Percentiles rank a stretch among this genome's conserved stretches.
These are phyloP conservation scores for Graphilbum ipis-grandicollis DNA, from an alignment of 2,329 filamentous ascomycete species.

Conservation along the genomic window DNA sequence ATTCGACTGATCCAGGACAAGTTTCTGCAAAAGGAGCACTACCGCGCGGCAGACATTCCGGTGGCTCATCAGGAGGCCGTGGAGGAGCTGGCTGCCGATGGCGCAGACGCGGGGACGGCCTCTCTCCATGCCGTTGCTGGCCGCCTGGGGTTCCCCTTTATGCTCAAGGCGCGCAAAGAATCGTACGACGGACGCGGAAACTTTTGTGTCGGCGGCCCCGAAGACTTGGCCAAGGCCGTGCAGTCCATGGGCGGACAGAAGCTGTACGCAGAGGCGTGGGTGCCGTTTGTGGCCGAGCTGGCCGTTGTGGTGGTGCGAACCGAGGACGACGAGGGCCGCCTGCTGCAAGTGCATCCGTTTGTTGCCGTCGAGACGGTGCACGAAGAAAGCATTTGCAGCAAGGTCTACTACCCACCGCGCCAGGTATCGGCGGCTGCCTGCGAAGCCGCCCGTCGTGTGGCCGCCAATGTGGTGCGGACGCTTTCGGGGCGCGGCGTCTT, in stretches of 20 bases:
- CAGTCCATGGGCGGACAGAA: constrained; percentile 51
- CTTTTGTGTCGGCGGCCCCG: constrained; percentile 27
- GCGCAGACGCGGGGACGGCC: constrained; percentile 29
- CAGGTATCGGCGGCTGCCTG: constrained; percentile 45
- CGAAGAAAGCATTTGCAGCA: constrained; percentile 87
- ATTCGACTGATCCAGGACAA: constrained; percentile 88
- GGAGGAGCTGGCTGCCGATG: constrained; percentile 19
- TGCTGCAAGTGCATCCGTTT: constrained; percentile 47
- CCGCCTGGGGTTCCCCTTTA: constrained; percentile 64
- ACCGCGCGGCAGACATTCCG: constrained; percentile 49
- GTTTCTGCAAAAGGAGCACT: constrained; percentile 71
- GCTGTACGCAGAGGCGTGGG: constrained; percentile 82
- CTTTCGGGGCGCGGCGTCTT: constrained; percentile 87
- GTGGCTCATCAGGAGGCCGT: constrained; percentile 56
- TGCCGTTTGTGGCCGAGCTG: constrained; percentile 69
- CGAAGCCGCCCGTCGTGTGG: constrained; percentile 55
- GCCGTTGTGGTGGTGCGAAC: constrained; percentile 92
- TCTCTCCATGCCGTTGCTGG: constrained; percentile 47
- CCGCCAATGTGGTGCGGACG: constrained; percentile 58
- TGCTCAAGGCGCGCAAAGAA: constrained; percentile 81
- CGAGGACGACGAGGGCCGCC: constrained; percentile 41
- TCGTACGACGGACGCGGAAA: constrained; percentile 81
- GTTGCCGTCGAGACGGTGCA: constrained; percentile 90
- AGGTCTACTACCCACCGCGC: constrained; percentile 65
- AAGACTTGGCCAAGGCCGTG: constrained; percentile 43